Evolutionary conservation across 176 grass and related monocot species (phyloP).

Genomic region (Echinochloa phyllopogon): DNA sequence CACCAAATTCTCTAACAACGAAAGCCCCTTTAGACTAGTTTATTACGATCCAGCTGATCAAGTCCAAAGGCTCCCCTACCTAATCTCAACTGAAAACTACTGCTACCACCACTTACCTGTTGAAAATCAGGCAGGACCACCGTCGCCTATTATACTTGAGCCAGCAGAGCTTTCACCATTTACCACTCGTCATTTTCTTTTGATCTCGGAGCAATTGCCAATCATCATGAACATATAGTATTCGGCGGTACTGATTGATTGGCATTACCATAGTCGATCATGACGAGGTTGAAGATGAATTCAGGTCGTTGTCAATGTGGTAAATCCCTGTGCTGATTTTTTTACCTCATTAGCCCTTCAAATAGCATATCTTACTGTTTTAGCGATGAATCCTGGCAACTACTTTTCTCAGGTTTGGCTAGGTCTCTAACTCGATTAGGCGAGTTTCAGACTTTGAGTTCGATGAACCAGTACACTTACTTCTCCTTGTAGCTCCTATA

Average conservation of each 20-base stretch:
- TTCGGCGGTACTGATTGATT: background rate
- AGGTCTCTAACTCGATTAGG: constrained; percentile 5
- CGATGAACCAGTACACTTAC: background rate
- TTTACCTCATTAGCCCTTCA: background rate
- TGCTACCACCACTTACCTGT: background rate
- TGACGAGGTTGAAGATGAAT: constrained; percentile 32
- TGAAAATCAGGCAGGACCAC: constrained; percentile 28
- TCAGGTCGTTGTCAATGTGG: background rate
- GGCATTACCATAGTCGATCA: background rate
- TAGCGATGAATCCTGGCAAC: background rate
- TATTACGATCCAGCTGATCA: constrained; percentile 5
- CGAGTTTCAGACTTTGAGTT: constrained; percentile 16
- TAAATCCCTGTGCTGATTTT: background rate
- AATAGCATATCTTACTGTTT: background rate
- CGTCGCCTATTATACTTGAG: background rate
- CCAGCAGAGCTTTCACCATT: background rate
- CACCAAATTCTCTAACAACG: constrained; percentile 50
- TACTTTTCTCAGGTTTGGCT: background rate
- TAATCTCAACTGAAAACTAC: constrained; percentile 45
- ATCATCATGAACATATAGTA: constrained; percentile 8
- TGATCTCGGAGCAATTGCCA: background rate
- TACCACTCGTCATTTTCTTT: background rate
- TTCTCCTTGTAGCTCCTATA: background rate
- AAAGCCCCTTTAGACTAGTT: constrained; percentile 36
- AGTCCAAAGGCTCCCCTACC: constrained; percentile 38